Percentiles rank a stretch among this genome's conserved stretches.
Evolutionary conservation across 805 yeast genomes (phyloP).

Genomic region (Metschnikowia koreensis): DNA sequence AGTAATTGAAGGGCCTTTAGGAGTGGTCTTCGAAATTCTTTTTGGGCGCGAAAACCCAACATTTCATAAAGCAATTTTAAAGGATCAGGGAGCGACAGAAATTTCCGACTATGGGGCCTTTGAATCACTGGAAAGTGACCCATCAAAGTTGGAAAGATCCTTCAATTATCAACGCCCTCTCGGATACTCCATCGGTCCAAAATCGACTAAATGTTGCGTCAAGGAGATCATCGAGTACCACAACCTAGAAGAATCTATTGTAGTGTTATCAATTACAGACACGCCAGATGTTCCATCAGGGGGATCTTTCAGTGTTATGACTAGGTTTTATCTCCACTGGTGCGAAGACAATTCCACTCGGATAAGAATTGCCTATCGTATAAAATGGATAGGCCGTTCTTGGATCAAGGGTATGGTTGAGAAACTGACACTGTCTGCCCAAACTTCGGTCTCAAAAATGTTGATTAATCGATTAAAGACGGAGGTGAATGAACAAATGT

Average conservation of each 20-base stretch:
- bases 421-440: slow-evolving; percentile 71
- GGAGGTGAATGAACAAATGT: slow-evolving; percentile 24
- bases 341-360: slow-evolving; percentile 58
- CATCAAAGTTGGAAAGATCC: slow-evolving; percentile 42
- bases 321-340: slow-evolving; percentile 77
- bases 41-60: slow-evolving; percentile 57
- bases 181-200: slow-evolving; percentile 70
- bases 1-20: slow-evolving; percentile 59
- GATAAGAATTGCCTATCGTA: slow-evolving; percentile 63
- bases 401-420: slow-evolving; percentile 80
- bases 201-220: slow-evolving; percentile 66
- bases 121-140: slow-evolving; percentile 32
- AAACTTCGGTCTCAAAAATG: slow-evolving; percentile 56
- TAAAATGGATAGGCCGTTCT: slow-evolving; percentile 86
- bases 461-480: slow-evolving; percentile 48
- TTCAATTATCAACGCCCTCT: slow-evolving; percentile 65
- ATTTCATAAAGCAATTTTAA: slow-evolving; percentile 44
- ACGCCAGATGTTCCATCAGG: slow-evolving; percentile 92
- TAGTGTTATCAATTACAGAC: slow-evolving; percentile 55
- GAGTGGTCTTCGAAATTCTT: slow-evolving; percentile 54
- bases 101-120: slow-evolving; percentile 39
- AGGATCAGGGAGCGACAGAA: slow-evolving; percentile 63
- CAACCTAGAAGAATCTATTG: slow-evolving; percentile 48
- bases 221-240: slow-evolving; percentile 54
- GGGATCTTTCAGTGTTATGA: slow-evolving; percentile 67